Conservation (phyloP, 305 asterid genomes). For the Fraxinus albicans region DNA sequence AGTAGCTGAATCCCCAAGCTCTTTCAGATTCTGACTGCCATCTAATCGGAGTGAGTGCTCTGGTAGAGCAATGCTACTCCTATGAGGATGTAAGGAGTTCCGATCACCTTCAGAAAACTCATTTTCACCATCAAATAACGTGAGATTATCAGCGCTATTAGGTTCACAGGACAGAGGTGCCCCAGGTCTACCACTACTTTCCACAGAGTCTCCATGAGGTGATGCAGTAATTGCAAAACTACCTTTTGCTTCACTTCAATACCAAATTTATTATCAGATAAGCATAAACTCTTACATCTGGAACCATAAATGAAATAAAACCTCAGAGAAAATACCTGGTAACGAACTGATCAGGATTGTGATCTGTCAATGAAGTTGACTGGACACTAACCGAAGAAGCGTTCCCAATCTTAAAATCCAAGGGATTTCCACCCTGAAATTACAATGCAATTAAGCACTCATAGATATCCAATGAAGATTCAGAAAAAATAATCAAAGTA, state of each 20-base stretch:
- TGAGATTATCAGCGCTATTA: constrained; percentile 81
- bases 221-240: constrained; percentile 83
- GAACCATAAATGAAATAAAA: constrained; percentile 4
- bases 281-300: neutral
- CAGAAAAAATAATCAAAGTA: constrained; percentile 29
- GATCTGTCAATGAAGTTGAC: constrained; percentile 62
- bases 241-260: constrained; percentile 82
- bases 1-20: constrained; percentile 63
- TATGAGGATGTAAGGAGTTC: constrained; percentile 45
- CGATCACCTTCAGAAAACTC: constrained; percentile 60
- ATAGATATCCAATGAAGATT: constrained; percentile 21
- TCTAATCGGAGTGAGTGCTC: constrained; percentile 47
- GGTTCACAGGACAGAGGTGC: constrained; percentile 61
- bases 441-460: constrained; percentile 23
- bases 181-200: constrained; percentile 87
- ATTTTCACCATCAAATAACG: constrained; percentile 74
- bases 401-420: constrained; percentile 64
- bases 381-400: constrained; percentile 75
- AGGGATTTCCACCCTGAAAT: constrained; percentile 90
- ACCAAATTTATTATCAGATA: constrained; percentile 14
- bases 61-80: constrained; percentile 45
- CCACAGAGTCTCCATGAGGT: constrained; percentile 92
- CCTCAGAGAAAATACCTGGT: constrained; percentile 46
- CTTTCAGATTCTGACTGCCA: constrained; percentile 45
- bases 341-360: constrained; percentile 40